Base-by-base conservation (phyloP, 495 filamentous ascomycete species). In the Penicillium ochrochloron region DNA sequence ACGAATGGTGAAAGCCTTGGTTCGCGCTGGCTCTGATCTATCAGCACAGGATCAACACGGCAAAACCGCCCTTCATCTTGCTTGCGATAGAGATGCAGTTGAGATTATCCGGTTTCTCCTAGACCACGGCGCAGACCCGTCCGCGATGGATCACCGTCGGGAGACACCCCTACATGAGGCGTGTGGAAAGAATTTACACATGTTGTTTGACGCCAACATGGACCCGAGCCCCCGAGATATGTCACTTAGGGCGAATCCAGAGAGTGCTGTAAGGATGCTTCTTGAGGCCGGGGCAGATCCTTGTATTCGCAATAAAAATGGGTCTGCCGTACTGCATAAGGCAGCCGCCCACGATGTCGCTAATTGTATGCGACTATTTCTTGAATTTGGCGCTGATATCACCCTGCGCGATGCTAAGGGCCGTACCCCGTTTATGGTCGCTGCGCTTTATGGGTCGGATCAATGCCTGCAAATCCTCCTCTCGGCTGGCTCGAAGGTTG, bases 201-300 rank as follows among this genome's bases (percentile, higher is more conserved):
- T 25, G 19, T 4, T 48, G 6, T 23, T 25, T 23, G 23, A 23
- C 23, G 44, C 44, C 6, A 19, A 19, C 44, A 19, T 1, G 19
- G 44, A 48, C 19, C n/a, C 23, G 23, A 15, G 23, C 8, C 44
- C 44, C 44, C 44, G 44, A 25, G 19, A 11, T 4, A 10, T 48
- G 44, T 19, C n/a, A 48, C 44, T 19, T 1, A 19, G 8, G 19
- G 23, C 25, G 44, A 48, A 19, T 12, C 44, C 44, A 48, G 44
- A 48, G 23, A 48, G 44, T 19, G 6, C 19, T 48, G 7, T 12
- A 3, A 48, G 44, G 44, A 23, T 48, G 7, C 44, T 48, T 48
- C 44, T 48, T 48, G 44, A 48, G 19, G 44, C 44, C 9, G 44
- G 44, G 44, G 44, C 44, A 23, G 44, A 48, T 12, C 44, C 19